Base-by-base conservation (phyloP, 352 stramenopile species). In the Phytophthora citricola region DNA sequence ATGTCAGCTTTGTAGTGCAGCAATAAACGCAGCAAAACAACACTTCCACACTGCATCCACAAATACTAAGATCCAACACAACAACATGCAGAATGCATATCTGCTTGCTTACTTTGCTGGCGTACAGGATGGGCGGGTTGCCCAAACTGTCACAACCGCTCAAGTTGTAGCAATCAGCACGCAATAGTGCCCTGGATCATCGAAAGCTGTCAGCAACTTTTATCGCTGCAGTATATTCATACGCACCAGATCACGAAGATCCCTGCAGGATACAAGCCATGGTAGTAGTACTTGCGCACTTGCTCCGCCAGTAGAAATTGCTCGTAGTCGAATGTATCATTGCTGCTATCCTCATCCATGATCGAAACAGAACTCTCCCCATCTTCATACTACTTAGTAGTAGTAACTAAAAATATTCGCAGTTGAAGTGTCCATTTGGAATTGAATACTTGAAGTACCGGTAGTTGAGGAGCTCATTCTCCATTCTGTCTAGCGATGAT, bases 1-100 rank as follows among this genome's bases (percentile, higher is more conserved):
- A 91, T 73, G 43, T 91, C 71, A 3, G 78, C 82, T 14, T 82
- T 80, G 55, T 89, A 89, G 32, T 78, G 67, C 4, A 91, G 63
- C 22, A 91, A 58, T 39, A 91, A 47, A 6, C 70, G 71, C 22
- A 91, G 27, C 9, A 91, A 68, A 39, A 85, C 17, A 34, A 80
- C 40, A 29, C 75, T 86, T 6, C 79, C 79, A 38, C 75, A 63
- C 78, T 89, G 7, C n/a, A 62, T 47, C 14, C 31, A 58, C 11
- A 29, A 32, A 29, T 9, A 22, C 12, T 39, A 40, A 20, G 17
- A 20, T 20, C 17, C 17, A 20, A 20, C 17, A 20, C 17, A 20
- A 36, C 20, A 27, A 45, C 36, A 10, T 11, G 40, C 7, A 27
- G 17, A 22, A 46, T 1, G 17, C 40, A 24, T 15, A 48, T 31